Base-by-base conservation (phyloP, 1,284 basidiomycete genomes). In the Melampsora americana region DNA sequence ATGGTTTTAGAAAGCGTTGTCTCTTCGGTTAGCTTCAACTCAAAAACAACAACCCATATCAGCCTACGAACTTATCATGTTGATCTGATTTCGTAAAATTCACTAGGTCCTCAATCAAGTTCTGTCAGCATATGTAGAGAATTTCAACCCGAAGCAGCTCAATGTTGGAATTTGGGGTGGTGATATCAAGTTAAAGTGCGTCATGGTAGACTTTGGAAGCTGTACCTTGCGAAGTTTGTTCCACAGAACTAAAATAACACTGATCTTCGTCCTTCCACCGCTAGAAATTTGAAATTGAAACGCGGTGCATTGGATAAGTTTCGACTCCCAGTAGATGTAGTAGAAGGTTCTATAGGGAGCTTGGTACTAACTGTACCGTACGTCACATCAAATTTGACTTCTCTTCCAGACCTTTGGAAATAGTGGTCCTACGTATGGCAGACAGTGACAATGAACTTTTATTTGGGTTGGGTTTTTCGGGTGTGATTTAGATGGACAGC, bases 291-390 rank as follows among this genome's bases (percentile, higher is more conserved):
- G 12, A 77, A 77, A 35, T 66, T 99, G 80, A 99, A 97, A 86
- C 95, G 90, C 83, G 92, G 92, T 60, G 93, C 93, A 0, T 86
- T 99, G 77, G 96, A 99, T 84, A 95, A 97, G 83, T 96, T 99
- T 82, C 88, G 93, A 75, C 86, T 99, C n/a, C 97, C 97, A 0
- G 90, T 99, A 3, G 95, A 99, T 85, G 94, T 99, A 39, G 86
- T 93, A 26, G 93, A 99, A 86, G 96, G 82, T 53, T 77, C 74
- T 1, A 77, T 77, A 18, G 68, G 74, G 35, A 69, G 66, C 44
- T 59, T 77, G 23, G 46, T 77, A 35, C 62, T 77, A 35, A 77
- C 66, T n/a, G 74, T 77, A 48, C 74, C 74, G 74, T 77, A 23
- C 48, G 74, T 69, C 28, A 6, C 12, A 56, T 35, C 28, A 20